Evolutionary conservation across 352 stramenopile species (phyloP), one percentile per base, ranked within the genome.

Genomic region (Chrysophaeum taylorii): DNA sequence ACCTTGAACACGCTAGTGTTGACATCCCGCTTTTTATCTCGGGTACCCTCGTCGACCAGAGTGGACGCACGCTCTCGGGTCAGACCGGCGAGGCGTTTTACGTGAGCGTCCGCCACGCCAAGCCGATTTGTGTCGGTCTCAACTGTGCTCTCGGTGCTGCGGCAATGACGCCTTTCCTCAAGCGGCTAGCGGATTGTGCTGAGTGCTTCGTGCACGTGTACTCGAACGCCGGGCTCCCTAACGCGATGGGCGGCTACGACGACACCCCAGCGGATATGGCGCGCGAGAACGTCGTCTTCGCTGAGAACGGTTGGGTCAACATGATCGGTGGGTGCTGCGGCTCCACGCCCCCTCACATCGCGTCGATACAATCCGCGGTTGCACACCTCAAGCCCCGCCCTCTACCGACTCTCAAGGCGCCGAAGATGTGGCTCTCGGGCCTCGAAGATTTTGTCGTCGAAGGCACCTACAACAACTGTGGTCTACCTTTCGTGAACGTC

Each of bases 1-100:
- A 91, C 75, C 81, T 97, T 69, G 90, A 97, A 70, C 84, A 92
- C 29, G 91, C 79, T 52, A 83, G 85, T 21, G 73, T 91, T 37
- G 88, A 93, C 64, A 87, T 97, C 70, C 93, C 93, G 66, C 82
- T 98, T 31, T 97, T 98, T 80, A 90, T 97, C 50, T 96, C 89
- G 50, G 92, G 93, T 71, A 98, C 93, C 21, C 87, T 98, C 45
- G 91, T 97, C 50, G 93, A 98, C 79, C 92, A 96, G 86, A 96
- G 87, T 72, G 93, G 93, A 50, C 87, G 93, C 73, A 98, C 92
- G 36, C 82, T 98, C 45, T 97, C 91, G 36, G 93, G 93, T 33
- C 93, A 98, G 79, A 97, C 92, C 15, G 93, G 88, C 0, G 92
- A 98, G 78, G 93, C 90, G 4, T 98, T 98, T 75, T 98, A 97